Evolutionary conservation across 148 eudicot genomes (phyloP).

Genomic region (Rhododendron molle): DNA sequence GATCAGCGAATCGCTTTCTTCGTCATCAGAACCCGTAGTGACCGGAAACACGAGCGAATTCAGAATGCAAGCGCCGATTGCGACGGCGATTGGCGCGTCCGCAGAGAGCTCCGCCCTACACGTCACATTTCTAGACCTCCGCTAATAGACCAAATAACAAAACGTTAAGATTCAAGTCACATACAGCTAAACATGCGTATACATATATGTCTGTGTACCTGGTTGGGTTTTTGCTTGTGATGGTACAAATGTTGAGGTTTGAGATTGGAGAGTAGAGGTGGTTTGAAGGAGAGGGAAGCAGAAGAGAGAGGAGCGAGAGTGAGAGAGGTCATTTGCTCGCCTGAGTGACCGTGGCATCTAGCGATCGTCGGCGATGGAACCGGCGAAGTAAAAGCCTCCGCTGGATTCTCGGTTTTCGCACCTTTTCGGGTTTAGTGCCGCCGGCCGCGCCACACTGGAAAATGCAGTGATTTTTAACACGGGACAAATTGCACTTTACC

Average conservation of each 20-base stretch:
- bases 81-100: slow-evolving; percentile 70
- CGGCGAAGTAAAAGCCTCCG: not conserved
- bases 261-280: slow-evolving; percentile 8
- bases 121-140: slow-evolving; percentile 28
- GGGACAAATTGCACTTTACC: not conserved
- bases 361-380: slow-evolving; percentile 10
- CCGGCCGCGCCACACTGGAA: not conserved
- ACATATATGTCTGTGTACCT: slow-evolving; percentile 8
- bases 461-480: not conserved
- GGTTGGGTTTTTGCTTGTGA: slow-evolving; percentile 10
- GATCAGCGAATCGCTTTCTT: slow-evolving; percentile 36
- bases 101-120: slow-evolving; percentile 61
- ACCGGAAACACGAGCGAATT: slow-evolving; percentile 58
- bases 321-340: slow-evolving; percentile 20
- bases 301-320: slow-evolving; percentile 11
- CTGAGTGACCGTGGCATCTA: slow-evolving; percentile 6
- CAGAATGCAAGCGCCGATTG: slow-evolving; percentile 75
- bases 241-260: not conserved
- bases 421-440: not conserved
- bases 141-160: not conserved
- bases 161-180: not conserved
- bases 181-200: not conserved
- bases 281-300: slow-evolving; percentile 11
- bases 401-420: not conserved
- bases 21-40: slow-evolving; percentile 24